A percentile compares a stretch with the other conserved stretches of the same genome.
phyloP scores from a whole-genome alignment of 164 flowering plant species.

The Platanus orientalis region DNA sequence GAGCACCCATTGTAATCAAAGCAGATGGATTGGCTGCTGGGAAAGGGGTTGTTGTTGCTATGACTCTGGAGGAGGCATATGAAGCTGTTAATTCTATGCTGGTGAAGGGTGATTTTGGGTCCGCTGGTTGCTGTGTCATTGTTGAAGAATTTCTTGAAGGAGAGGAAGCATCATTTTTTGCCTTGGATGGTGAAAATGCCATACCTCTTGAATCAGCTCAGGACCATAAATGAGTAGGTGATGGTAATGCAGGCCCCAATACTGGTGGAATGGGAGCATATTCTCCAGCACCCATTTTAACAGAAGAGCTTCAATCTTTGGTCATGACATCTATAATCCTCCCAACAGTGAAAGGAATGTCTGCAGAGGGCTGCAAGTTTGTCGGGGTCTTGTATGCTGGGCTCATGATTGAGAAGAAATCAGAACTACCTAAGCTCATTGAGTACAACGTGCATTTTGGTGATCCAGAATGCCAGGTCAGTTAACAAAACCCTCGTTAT shows the following conservation, averaged over 20 bases:
- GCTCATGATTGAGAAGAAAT: constrained; percentile 91
- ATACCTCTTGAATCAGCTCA: constrained; percentile 94
- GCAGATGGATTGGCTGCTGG: constrained; percentile 98
- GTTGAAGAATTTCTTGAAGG: constrained; percentile 94
- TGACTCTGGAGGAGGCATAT: constrained; percentile 77
- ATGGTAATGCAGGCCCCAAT: constrained; percentile 95
- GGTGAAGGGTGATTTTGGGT: constrained; percentile 65
- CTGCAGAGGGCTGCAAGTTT: constrained; percentile 88
- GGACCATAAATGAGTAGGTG: constrained; percentile 95
- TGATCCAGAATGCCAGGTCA: constrained; percentile 98
- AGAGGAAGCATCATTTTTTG: constrained; percentile 96
- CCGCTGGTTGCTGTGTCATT: constrained; percentile 75
- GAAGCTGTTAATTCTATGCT: constrained; percentile 94
- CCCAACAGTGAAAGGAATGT: constrained; percentile 93
- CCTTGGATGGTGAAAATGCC: constrained; percentile 93
- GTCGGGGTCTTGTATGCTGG: constrained; percentile 96
- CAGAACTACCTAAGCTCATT: constrained; percentile 85
- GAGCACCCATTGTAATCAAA: constrained; percentile 88
- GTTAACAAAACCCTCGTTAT: constrained; percentile 16
- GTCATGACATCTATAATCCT: constrained; percentile 81
- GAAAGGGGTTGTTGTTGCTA: constrained; percentile 94
- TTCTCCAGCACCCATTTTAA: constrained; percentile 90
- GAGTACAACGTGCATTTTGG: constrained; percentile 98
- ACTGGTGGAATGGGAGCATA: constrained; percentile 99
- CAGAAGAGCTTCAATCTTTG: constrained; percentile 62